Base-by-base conservation (phyloP, 176 grass and related monocot species). In the Eragrostis curvula region DNA sequence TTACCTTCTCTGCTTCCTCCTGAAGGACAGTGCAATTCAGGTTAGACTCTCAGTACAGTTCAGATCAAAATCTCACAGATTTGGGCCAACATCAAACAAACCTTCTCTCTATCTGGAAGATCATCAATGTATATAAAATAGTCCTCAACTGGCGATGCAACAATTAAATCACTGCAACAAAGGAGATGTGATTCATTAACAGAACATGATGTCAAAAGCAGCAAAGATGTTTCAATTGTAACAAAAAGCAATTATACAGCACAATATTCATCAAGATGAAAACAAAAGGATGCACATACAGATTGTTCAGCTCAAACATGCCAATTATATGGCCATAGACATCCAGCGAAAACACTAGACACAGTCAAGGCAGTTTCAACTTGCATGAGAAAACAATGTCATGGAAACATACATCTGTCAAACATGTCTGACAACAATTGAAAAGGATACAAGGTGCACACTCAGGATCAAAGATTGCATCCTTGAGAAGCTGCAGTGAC, bases 281-380 rank as follows among this genome's bases (percentile, higher is more conserved):
- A 74, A 13, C 81, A 18, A 58, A 45, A 20, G 23, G 53, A 52
- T 71, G 70, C 52, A 93, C 96, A 93, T 86, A 99, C 93, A 99
- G 96, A 90, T 96, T 98, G 90, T 98, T 98, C 74, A 98, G 87
- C 87, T 98, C 96, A 96, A 96, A 99, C 96, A 96, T 92, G 88
- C 93, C 93, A 85, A 99, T 93, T 89, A 99, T 93, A 82, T 94
- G 85, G 36, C 93, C 93, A 87, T 96, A 99, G 43, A 92, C 87
- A 70, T 98, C 93, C 61, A 96, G 93, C 5, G 96, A 96, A 88
- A 98, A 98, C 60, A 98, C 96, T 98, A 79, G 56, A 51, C 10
- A 70, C 69, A 71, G 93, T 96, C 66, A 98, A 96, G 93, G 79
- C 32, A 74, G 84, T 66, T 80, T 61, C 53, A 59, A 87, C 47